These are phyloP conservation scores for Colletotrichum tanaceti DNA, from an alignment of 2,329 filamentous ascomycete genomes.

Conservation along the genomic window DNA sequence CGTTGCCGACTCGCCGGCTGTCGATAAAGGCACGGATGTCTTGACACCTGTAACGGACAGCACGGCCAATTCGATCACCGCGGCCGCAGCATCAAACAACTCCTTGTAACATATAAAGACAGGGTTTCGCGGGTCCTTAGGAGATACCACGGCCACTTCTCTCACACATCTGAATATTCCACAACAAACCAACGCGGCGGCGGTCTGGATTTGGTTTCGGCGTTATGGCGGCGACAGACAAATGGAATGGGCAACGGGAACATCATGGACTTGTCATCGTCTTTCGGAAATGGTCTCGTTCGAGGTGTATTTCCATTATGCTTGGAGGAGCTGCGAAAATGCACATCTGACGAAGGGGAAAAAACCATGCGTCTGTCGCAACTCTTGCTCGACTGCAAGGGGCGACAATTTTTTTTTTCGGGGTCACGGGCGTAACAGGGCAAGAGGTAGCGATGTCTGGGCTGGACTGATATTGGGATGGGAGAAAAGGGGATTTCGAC, in stretches of 20 bases:
- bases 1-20: conserved; percentile 50
- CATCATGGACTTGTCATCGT: conserved; percentile 18
- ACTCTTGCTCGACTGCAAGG: conserved; percentile 7
- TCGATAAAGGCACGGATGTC: conserved; percentile 47
- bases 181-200: conserved; percentile 12
- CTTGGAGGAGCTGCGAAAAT: conserved; percentile 12
- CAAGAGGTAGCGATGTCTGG: conserved; percentile 12
- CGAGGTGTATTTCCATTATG: conserved; percentile 4
- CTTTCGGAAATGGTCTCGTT: conserved; percentile 10
- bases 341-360: neutral
- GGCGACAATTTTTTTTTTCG: conserved; percentile 14
- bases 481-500: conserved; percentile 18
- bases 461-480: conserved; percentile 14
- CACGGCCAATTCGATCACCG: conserved; percentile 27
- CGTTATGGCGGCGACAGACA: conserved; percentile 35
- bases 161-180: conserved; percentile 23
- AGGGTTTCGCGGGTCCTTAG: neutral
- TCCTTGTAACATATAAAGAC: conserved; percentile 51
- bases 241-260: conserved; percentile 20
- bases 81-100: conserved; percentile 24
- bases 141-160: conserved; percentile 8
- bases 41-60: conserved; percentile 31
- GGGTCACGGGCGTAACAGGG: conserved; percentile 28
- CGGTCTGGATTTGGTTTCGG: conserved; percentile 29
- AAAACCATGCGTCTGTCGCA: neutral